phyloP scores from a whole-genome alignment of 1,284 basidiomycete genomes.

The Volvariella surrecta region DNA sequence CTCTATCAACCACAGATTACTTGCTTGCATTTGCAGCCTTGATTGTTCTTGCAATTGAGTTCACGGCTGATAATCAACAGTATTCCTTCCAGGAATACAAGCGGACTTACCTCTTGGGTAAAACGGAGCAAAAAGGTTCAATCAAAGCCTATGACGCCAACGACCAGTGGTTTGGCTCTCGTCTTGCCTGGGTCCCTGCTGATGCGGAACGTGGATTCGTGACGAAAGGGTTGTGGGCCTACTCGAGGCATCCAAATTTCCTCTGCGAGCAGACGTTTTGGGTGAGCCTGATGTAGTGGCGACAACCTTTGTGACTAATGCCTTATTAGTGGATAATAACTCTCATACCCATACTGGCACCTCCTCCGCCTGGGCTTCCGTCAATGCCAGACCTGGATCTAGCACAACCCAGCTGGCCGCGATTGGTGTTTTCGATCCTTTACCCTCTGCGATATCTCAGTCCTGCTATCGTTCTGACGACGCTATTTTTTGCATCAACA shows the following conservation, averaged over 20 bases:
- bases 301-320: constrained; percentile 2
- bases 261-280: constrained; percentile 85
- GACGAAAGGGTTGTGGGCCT: constrained; percentile 80
- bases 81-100: constrained; percentile 82
- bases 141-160: constrained; percentile 24
- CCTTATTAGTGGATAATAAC: constrained; percentile 51
- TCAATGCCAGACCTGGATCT: constrained; percentile 11
- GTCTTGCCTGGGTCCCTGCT: constrained; percentile 51
- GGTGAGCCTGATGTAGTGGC: constrained; percentile 35
- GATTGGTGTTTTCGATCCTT: constrained; percentile 10
- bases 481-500: constrained; percentile 71
- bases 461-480: constrained; percentile 51
- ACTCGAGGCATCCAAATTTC: constrained; percentile 88
- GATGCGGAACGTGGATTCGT: constrained; percentile 80
- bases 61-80: constrained; percentile 87
- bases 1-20: constrained; percentile 57
- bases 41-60: constrained; percentile 59
- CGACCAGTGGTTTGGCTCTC: constrained; percentile 60
- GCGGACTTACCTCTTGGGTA: constrained; percentile 31
- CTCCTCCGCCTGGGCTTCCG: constrained; percentile 29
- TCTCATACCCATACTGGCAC: constrained; percentile 53
- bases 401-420: constrained; percentile 11
- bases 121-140: constrained; percentile 22
- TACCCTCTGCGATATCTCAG: constrained; percentile 26
- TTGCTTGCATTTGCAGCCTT: constrained; percentile 54